Evolutionary conservation across 2,329 filamentous ascomycete species (phyloP).

Genomic region (Cordyceps pruinosa): DNA sequence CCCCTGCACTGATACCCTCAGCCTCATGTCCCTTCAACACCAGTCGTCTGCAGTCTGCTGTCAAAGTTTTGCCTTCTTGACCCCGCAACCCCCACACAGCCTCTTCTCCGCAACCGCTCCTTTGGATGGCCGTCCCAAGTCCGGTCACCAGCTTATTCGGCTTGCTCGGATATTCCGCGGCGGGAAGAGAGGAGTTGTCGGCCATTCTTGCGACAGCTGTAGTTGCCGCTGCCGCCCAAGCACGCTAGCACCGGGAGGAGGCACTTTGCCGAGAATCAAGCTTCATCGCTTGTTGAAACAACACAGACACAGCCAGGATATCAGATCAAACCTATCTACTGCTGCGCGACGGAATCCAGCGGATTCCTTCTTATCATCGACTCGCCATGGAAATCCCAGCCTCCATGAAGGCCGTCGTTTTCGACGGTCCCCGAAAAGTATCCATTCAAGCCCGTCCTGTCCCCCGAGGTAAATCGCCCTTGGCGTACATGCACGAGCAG

Average conservation of each 20-base stretch:
- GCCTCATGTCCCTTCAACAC: not conserved
- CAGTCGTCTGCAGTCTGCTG: not conserved
- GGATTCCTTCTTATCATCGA: not conserved
- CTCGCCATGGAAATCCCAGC: constrained; percentile 26
- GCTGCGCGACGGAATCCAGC: not conserved
- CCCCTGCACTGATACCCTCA: too few relatives aligned
- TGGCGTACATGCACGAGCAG: not conserved
- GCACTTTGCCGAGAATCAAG: not conserved
- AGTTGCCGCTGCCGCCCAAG: not conserved
- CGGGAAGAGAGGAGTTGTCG: not conserved
- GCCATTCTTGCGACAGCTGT: not conserved
- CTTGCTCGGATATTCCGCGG: constrained; percentile 10
- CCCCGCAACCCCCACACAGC: constrained; percentile 2
- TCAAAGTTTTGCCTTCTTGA: not conserved
- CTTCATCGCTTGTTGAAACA: not conserved
- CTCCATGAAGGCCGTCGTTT: constrained; percentile 84
- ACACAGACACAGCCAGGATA: not conserved
- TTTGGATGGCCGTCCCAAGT: not conserved
- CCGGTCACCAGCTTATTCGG: not conserved
- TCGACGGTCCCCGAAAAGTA: constrained; percentile 70
- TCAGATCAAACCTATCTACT: not conserved
- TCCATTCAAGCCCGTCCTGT: constrained; percentile 73
- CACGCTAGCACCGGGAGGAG: constrained; percentile 2
- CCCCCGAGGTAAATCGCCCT: constrained; percentile 47
- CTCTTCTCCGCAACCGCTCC: constrained; percentile 5